Percentiles rank a stretch among this genome's conserved stretches.
Evolutionary conservation across 768 basidiomycete species (phyloP).

Genomic region (Tulasnella sp.): DNA sequence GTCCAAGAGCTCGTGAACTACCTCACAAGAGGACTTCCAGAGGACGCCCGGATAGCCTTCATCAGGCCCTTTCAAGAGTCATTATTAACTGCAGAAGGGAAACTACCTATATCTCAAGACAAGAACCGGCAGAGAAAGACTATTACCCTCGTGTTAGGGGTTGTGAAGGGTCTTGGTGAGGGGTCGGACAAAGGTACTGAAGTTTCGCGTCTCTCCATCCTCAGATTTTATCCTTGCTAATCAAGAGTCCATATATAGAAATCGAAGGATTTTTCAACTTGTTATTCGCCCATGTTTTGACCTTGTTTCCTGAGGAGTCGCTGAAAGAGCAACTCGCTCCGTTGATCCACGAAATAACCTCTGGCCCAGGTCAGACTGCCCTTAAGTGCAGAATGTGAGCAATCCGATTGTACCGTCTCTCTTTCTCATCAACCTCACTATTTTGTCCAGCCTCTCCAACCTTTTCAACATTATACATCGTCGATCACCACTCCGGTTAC

Average conservation of each 20-base stretch:
- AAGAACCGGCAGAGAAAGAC: conserved; percentile 40
- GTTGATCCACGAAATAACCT: conserved; percentile 44
- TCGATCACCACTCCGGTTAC: conserved; percentile 47
- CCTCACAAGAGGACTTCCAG: conserved; percentile 49
- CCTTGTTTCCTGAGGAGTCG: conserved; percentile 42
- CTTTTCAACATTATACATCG: conserved; percentile 67
- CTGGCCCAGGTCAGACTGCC: conserved; percentile 38
- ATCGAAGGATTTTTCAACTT: conserved; percentile 84
- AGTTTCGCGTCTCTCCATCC: not conserved
- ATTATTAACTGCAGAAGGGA: conserved; percentile 39
- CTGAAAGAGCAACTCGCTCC: conserved; percentile 37
- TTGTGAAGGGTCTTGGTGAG: conserved; percentile 59
- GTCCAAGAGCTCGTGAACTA: conserved; percentile 70
- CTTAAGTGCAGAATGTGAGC: conserved; percentile 69
- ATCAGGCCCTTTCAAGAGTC: conserved; percentile 55
- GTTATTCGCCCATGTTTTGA: conserved; percentile 57
- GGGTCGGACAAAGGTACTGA: conserved; percentile 61
- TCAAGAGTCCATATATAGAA: conserved; percentile 33
- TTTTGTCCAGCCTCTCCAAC: conserved; percentile 50
- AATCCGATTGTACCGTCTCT: conserved; percentile 14
- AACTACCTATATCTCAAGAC: conserved; percentile 45
- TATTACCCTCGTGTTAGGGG: conserved; percentile 45
- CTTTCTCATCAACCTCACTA: not conserved
- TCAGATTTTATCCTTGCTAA: not conserved
- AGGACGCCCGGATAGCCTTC: conserved; percentile 52